Evolutionary conservation across 2,329 filamentous ascomycete species (phyloP).

Genomic region (Apiospora phragmitis): DNA sequence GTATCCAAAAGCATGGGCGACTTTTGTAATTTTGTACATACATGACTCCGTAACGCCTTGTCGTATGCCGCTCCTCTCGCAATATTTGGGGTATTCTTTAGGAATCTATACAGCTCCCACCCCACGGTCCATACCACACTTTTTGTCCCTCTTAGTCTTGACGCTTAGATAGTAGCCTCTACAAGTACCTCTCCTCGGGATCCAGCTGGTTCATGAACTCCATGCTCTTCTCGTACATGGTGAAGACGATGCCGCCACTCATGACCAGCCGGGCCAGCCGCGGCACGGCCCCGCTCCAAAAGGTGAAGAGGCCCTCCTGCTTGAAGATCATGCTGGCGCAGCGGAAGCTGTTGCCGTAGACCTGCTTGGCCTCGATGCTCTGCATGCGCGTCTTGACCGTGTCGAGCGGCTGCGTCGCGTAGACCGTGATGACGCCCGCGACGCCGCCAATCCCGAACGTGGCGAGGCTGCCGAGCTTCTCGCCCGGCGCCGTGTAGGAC

Average conservation of each 20-base stretch:
- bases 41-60: neutral
- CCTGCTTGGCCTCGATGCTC: slow-evolving; percentile 77
- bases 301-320: slow-evolving; percentile 84
- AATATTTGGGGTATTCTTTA: slow-evolving; percentile 14
- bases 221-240: slow-evolving; percentile 98
- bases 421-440: slow-evolving; percentile 90
- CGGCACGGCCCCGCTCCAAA: slow-evolving; percentile 93
- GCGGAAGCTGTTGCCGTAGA: slow-evolving; percentile 85
- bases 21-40: neutral
- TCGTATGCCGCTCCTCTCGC: neutral
- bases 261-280: slow-evolving; percentile 80
- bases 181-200: slow-evolving; percentile 82
- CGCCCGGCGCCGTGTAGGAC: slow-evolving; percentile 88
- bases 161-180: slow-evolving; percentile 19
- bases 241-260: slow-evolving; percentile 96
- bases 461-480: slow-evolving; percentile 84
- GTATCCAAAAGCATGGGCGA: slow-evolving; percentile 8
- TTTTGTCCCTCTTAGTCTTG: neutral
- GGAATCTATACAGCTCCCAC: slow-evolving; percentile 17
- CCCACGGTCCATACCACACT: neutral
- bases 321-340: slow-evolving; percentile 83
- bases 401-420: slow-evolving; percentile 73
- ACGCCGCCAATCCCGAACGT: slow-evolving; percentile 91
- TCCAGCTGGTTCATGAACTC: slow-evolving; percentile 79
- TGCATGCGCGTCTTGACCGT: slow-evolving; percentile 99